A percentile compares a stretch with the other conserved stretches of the same genome.
These are phyloP conservation scores for Zea luxurians DNA, from an alignment of 176 grass and related monocot species.

Conservation along the genomic window DNA sequence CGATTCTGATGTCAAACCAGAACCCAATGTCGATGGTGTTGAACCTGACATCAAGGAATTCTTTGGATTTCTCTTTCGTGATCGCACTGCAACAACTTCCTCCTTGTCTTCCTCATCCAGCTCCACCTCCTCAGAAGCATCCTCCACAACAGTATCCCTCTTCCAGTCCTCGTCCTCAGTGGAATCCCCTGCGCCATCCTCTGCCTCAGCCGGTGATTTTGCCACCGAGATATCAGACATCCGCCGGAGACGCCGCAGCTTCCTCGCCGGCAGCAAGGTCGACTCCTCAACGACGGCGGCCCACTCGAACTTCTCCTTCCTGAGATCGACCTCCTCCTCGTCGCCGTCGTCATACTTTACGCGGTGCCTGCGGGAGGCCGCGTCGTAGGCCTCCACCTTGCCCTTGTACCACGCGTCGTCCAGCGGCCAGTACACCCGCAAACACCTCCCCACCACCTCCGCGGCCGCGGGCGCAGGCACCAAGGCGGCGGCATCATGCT, in stretches of 20 bases:
- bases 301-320: constrained; percentile 75
- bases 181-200: constrained; percentile 49
- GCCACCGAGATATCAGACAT: constrained; percentile 46
- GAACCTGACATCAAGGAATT: constrained; percentile 30
- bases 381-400: constrained; percentile 58
- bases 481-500: not conserved
- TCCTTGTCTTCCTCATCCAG: constrained; percentile 61
- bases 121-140: constrained; percentile 72
- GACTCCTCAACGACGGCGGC: constrained; percentile 20
- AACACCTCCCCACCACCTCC: constrained; percentile 60
- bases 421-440: constrained; percentile 87
- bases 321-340: constrained; percentile 73
- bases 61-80: constrained; percentile 38
- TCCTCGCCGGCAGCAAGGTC: constrained; percentile 43
- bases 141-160: constrained; percentile 33
- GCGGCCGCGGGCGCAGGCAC: not conserved
- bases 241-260: constrained; percentile 70
- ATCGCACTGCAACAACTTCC: constrained; percentile 40
- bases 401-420: constrained; percentile 83
- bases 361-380: constrained; percentile 44
- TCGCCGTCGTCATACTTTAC: constrained; percentile 78
- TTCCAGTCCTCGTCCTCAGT: constrained; percentile 80
- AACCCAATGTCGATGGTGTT: not conserved
- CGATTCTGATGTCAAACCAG: constrained; percentile 3
- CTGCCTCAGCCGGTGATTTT: constrained; percentile 28